Evolutionary conservation across 2,329 filamentous ascomycete species (phyloP).

Genomic region (Trichoderma semiorbis): DNA sequence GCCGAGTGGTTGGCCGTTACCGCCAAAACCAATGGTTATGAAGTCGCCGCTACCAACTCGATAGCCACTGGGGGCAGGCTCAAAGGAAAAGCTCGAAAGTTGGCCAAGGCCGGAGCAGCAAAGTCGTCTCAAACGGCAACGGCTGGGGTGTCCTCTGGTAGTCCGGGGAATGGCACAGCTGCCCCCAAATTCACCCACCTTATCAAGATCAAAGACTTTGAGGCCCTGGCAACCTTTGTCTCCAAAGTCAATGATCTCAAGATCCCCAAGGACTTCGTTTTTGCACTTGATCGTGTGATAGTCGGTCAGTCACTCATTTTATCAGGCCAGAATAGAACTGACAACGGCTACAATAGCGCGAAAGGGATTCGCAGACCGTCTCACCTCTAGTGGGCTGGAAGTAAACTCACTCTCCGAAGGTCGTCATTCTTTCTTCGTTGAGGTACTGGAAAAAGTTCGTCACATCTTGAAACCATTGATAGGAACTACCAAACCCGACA

Average conservation of each 20-base stretch:
- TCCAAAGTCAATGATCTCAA: background rate
- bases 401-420: background rate
- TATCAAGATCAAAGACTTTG: background rate
- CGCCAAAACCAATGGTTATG: background rate
- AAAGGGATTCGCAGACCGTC: background rate
- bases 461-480: background rate
- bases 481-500: background rate
- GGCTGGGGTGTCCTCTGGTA: too few relatives aligned
- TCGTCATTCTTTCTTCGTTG: background rate
- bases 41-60: background rate
- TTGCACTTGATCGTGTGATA: background rate
- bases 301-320: background rate
- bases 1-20: background rate
- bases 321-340: background rate
- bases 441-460: background rate
- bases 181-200: background rate
- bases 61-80: background rate
- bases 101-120: background rate
- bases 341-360: background rate
- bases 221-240: background rate
- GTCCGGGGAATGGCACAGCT: background rate
- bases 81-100: background rate
- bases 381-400: background rate
- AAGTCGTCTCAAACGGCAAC: background rate
- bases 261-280: background rate